phyloP scores from a whole-genome alignment of 306 rosid genomes.

The Inga oerstediana region DNA sequence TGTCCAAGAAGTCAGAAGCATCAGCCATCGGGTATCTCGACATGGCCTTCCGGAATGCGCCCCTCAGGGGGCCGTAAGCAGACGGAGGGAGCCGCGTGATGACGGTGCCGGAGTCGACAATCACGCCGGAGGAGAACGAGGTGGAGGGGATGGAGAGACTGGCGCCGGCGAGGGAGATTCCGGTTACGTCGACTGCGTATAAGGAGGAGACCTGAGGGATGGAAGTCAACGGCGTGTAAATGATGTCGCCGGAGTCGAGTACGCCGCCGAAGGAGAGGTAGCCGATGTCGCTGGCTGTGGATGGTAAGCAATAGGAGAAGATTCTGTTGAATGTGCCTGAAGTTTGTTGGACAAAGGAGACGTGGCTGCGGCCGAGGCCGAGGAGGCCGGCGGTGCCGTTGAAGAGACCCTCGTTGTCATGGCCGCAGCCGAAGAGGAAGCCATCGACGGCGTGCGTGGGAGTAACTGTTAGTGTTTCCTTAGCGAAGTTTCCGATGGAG shows the following conservation, averaged over 20 bases:
- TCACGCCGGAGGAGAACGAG: neutral
- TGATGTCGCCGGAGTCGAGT: neutral
- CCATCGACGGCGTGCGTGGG: constrained; percentile 21
- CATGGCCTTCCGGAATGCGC: neutral
- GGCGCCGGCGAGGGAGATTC: neutral
- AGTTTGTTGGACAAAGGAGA: constrained; percentile 72
- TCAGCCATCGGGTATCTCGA: neutral
- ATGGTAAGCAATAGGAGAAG: constrained; percentile 82
- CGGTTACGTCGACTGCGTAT: neutral
- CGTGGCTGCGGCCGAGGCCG: constrained; percentile 74
- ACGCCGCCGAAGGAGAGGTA: constrained; percentile 39
- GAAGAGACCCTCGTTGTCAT: constrained; percentile 66
- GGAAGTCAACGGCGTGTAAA: neutral
- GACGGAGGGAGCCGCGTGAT: neutral
- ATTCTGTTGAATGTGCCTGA: constrained; percentile 45
- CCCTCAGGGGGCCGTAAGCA: neutral
- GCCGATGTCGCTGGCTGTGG: constrained; percentile 47
- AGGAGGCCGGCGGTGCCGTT: constrained; percentile 63
- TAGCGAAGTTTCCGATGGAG: constrained; percentile 57
- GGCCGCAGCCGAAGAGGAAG: constrained; percentile 78
- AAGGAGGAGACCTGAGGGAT: neutral
- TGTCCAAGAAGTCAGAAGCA: rapidly evolving
- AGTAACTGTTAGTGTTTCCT: constrained; percentile 50
- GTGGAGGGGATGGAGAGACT: neutral
- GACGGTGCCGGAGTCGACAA: neutral